phyloP scores from a whole-genome alignment of 2,329 filamentous ascomycete species.

The Cercospora sp. region DNA sequence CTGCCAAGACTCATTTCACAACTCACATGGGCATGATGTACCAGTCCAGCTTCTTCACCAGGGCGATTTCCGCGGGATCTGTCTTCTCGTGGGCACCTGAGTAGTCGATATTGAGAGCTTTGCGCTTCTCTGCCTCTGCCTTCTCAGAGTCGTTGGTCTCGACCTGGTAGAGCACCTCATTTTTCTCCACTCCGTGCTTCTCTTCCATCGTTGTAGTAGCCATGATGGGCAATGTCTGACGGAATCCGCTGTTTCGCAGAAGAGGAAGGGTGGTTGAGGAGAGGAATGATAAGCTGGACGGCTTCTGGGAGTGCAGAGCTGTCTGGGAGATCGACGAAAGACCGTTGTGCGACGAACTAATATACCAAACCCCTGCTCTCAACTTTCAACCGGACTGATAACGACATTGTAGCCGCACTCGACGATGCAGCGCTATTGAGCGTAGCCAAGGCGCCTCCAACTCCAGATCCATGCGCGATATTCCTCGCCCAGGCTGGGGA shows the following conservation, averaged over 20 bases:
- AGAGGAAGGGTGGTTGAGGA: constrained; percentile 1
- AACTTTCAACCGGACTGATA: constrained; percentile 17
- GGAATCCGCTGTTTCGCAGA: neutral
- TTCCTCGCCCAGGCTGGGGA: constrained; percentile 18
- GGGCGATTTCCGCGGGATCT: constrained; percentile 35
- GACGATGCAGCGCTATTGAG: constrained; percentile 7
- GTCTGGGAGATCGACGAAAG: neutral
- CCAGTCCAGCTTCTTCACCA: constrained; percentile 37
- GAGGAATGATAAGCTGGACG: constrained; percentile 8
- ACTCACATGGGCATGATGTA: constrained; percentile 35
- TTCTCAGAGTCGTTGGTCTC: constrained; percentile 31
- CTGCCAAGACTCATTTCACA: neutral
- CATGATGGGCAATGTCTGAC: constrained; percentile 15
- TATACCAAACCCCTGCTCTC: constrained; percentile 16
- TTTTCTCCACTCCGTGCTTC: constrained; percentile 32
- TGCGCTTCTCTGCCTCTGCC: constrained; percentile 36
- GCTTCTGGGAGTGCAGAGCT: constrained; percentile 8
- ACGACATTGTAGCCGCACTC: constrained; percentile 11
- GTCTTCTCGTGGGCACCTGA: constrained; percentile 38
- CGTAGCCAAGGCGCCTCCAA: constrained; percentile 19
- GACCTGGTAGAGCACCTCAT: constrained; percentile 29
- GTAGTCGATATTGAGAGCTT: constrained; percentile 33
- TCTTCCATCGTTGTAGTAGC: constrained; percentile 17
- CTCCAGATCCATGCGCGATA: constrained; percentile 11
- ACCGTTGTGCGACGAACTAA: constrained; percentile 19